Base-by-base conservation (phyloP, 441 rosid genomes). In the Geranium incanum region DNA sequence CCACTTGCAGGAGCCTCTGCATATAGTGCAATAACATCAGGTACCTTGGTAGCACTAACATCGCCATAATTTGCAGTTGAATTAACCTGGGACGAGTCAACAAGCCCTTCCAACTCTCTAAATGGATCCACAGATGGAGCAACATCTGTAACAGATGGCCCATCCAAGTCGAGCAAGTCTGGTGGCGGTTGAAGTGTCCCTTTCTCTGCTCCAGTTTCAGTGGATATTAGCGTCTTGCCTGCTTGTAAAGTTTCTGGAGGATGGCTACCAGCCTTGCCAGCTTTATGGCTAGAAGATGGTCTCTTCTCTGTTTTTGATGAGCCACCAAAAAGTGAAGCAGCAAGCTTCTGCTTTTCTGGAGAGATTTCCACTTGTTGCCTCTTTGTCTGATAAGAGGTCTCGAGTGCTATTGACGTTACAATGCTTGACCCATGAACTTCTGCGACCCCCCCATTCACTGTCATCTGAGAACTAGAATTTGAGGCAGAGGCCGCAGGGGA, bases 311-410 rank as follows among this genome's bases (percentile, higher is more conserved):
- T 52, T 80, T 85, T 89, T 21, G 92, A 83, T 64, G 90, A 80
- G 76, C 93, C 87, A 68, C 99, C 98, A 78, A 95, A 95, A 71
- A 95, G 77, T 36, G 99, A 92, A 60, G 98, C 99, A 63, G 96
- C 99, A 11, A 95, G 98, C 86, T 88, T 92, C 87, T 95, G 95
- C 80, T 89, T 95, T 81, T 92, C 98, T 11, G 86, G 84, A 67
- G 92, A 78, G 16, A 90, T 76, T 76, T 92, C 97, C 71, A 83
- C 81, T 71, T 83, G 80, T 0, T 89, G 81, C 80, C 83, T 89
- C 87, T 79, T 89, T 69, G 88, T 78, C 77, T 88, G 93, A 55
- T 85, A 82, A 37, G 80, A 59, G 62, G 74, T 76, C 74, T 86
- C 91, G 72, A 75, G 84, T 18, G 83, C 77, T 78, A 80, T 88